Evolutionary conservation across 768 basidiomycete genomes (phyloP).

Genomic region (Trametes cinnabarina): DNA sequence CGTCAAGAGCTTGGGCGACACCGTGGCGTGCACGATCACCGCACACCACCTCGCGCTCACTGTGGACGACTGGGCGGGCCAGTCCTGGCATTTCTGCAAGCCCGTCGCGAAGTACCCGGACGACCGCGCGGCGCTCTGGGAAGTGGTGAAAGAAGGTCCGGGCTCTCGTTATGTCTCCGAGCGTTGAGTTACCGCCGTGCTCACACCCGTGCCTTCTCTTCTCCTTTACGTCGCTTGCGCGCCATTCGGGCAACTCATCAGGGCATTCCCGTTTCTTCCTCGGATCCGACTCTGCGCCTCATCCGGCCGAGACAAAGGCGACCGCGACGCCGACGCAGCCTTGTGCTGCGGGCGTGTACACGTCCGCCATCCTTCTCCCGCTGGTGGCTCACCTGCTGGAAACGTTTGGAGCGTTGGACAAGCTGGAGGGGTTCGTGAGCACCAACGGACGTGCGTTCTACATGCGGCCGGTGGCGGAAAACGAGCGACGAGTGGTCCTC

Average conservation of each 20-base stretch:
- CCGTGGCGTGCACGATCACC: constrained; percentile 95
- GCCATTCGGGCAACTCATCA: constrained; percentile 21
- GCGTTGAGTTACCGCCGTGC: constrained; percentile 1
- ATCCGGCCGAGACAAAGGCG: constrained; percentile 67
- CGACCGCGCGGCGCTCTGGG: constrained; percentile 79
- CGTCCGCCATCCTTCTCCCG: constrained; percentile 88
- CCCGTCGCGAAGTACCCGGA: constrained; percentile 96
- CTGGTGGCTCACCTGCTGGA: constrained; percentile 87
- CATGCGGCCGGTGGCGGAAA: constrained; percentile 32
- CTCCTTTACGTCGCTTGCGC: not conserved
- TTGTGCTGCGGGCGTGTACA: constrained; percentile 97
- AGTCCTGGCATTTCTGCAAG: constrained; percentile 95
- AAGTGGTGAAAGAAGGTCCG: constrained; percentile 72
- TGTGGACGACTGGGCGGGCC: constrained; percentile 95
- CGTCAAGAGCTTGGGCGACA: constrained; percentile 73
- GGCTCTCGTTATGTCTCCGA: not conserved
- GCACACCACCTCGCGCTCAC: constrained; percentile 93
- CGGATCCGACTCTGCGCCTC: constrained; percentile 95
- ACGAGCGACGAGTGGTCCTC: constrained; percentile 42
- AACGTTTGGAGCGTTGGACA: constrained; percentile 82
- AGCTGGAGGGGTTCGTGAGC: constrained; percentile 78
- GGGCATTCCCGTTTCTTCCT: constrained; percentile 96
- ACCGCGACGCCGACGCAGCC: constrained; percentile 64
- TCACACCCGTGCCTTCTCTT: not conserved
- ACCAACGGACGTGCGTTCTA: constrained; percentile 82